Evolutionary conservation across 2,329 filamentous ascomycete species (phyloP), one percentile per base, ranked within the genome.

Genomic region (Coniella vitis): DNA sequence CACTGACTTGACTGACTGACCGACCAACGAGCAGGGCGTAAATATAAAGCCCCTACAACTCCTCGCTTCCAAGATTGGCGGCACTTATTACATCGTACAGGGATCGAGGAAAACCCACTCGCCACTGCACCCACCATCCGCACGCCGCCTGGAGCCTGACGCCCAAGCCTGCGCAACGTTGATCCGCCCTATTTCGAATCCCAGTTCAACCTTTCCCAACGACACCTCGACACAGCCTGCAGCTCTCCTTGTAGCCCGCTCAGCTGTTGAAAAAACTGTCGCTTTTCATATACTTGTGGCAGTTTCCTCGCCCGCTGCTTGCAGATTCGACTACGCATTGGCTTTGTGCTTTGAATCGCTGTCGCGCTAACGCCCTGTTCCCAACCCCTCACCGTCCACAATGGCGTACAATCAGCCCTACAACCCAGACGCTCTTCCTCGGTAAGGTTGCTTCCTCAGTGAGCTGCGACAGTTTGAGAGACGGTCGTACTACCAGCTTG

Each of bases 391-490:
- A 47, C 29, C 42, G 31, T 17, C 38, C 21, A 68, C 64, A 53
- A 97, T 97, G 91, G 91, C 91, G 49, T 97, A 97, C 76, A 95
- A 95, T 70, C 83, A 83, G 66, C 81, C 85, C 48, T 93, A 90
- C 73, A 95, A 98, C 67, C 90, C 90, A 31, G 91, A 98, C 73
- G 87, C 90, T 64, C 81, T 98, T 56, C 91, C 91, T 64, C 89
- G 89, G 86, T 93, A 76, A 71, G 84, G 40, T 45, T 36, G 43
- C 22, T 41, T 25, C 14, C n/a, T n/a, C 20, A 13, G 7, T 22
- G 10, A 9, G n/a, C 3, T 12, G 4, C 16, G 1, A 9, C 16
- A 43, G 22, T 21, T 38, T n/a, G 45, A 35, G 42, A 39, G 17
- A 8, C 37, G 44, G 31, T 31, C 3, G 14, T 3, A 29, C 14